Evolutionary conservation across 768 basidiomycete genomes (phyloP), one percentile per base, ranked within the genome.

Genomic region (Lactarius trivialis): DNA sequence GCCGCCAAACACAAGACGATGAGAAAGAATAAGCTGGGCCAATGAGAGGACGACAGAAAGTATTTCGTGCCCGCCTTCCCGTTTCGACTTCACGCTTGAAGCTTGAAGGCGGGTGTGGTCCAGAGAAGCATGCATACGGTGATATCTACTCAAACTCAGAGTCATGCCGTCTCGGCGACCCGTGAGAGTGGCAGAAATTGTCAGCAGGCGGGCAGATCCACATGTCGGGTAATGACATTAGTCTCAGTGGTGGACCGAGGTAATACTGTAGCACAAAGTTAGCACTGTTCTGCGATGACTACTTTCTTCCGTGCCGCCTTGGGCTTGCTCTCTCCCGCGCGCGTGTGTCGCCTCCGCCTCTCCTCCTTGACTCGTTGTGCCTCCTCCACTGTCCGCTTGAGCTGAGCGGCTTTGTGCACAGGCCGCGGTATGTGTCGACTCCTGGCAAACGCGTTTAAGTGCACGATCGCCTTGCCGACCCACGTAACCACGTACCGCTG

Each of bases 361-460:
- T 98, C 95, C 70, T 99, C 94, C 76, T 97, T 98, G 80, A 89
- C 90, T 60, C 88, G 83, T 48, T 79, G 79, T 4, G 93, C 87
- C 33, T 94, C 94, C 71, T 96, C 73, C 95, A 98, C 98, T 48
- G 93, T 92, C 61, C 85, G 80, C 75, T 97, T 95, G 77, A 97
- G 86, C 70, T 88, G 85, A 43, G 83, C 77, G 1, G 94, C 90
- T 69, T 91, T 88, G 74, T 96, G 83, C 36, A 98, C 89, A n/a
- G 92, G 82, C 70, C 91, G 91, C 14, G 95, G 96, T 24, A 98
- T 74, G 75, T 94, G 90, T 26, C 94, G 83, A 55, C 81, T 82
- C 68, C 89, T 91, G 19, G 41, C 53, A 15, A 58, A 53, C 11
- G 63, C 33, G 32, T 55, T 14, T 49, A 43, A 53, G 26, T 39